Evolutionary conservation across 495 filamentous ascomycete species (phyloP), one percentile per base, ranked within the genome.

Genomic region (Alectoria sarmentosa): DNA sequence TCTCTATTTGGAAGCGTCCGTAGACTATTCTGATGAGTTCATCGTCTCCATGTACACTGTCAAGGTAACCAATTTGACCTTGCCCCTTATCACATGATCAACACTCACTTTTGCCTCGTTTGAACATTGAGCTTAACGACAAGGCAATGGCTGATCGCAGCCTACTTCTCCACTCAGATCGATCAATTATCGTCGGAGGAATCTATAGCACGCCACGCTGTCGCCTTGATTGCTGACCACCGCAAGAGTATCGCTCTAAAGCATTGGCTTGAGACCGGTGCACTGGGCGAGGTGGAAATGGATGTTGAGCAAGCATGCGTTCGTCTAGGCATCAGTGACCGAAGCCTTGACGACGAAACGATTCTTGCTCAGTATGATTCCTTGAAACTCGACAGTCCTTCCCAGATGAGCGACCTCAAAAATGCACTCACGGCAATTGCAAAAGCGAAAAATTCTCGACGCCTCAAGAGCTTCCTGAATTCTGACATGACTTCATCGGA

Each of bases 241-340:
- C 76, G 86, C 15, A 82, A 83, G 19, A 88, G 85, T 38, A 66
- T 76, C 36, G 71, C 67, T n/a, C 69, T 89, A 17, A 77, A 74
- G 42, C 77, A 79, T 60, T 88, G 80, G 70, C 70, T 86, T n/a
- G 73, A 76, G 38, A 84, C 80, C 10, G 86, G 84, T 10, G 74
- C 80, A 49, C 75, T 80, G 39, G 74, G 76, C 15, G 73, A 75
- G n/a, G 72, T 75, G 13, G 81, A 83, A 63, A 84, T 87, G 81
- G 82, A 85, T 62, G 71, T 82, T 38, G 78, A 71, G 1, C 79
- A 85, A 69, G 85, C 85, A 7, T 87, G 85, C 66, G 77, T 75
- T 39, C 72, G 81, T 48, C 78, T 88, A 10, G 78, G 79, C 60
- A 83, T 87, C 60, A 70, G 76, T 21, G 80, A 86, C 65, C 76